A percentile compares a stretch with the other conserved stretches of the same genome.
Evolutionary conservation across 2,329 filamentous ascomycete species (phyloP).

Genomic region (Aspergillus ochraceus): DNA sequence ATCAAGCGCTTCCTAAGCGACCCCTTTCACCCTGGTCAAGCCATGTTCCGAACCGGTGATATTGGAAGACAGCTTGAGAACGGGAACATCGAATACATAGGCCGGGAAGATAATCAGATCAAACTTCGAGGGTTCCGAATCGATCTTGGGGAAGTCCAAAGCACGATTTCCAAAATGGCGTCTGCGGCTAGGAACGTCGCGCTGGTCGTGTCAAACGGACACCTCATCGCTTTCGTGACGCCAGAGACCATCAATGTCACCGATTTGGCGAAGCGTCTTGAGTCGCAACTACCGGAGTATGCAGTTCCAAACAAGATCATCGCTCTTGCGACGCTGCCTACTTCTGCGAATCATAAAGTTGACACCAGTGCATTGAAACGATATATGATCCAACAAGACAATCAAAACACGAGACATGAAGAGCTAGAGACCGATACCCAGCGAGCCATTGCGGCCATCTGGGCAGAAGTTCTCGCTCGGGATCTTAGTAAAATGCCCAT

Average conservation of each 20-base stretch:
- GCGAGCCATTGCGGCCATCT: constrained; percentile 1
- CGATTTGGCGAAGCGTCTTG: not conserved
- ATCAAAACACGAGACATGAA: not conserved
- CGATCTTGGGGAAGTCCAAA: constrained; percentile 39
- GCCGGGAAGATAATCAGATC: constrained; percentile 46
- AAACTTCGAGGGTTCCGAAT: constrained; percentile 41
- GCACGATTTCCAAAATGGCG: not conserved
- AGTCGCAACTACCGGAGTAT: not conserved
- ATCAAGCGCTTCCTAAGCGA: constrained; percentile 34
- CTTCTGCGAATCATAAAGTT: not conserved
- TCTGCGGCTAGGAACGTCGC: not conserved
- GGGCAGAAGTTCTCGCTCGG: not conserved
- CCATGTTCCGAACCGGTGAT: constrained; percentile 48
- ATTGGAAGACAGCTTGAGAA: constrained; percentile 28
- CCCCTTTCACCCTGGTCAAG: constrained; percentile 19
- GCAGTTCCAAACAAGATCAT: not conserved
- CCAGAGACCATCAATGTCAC: not conserved
- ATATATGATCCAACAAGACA: not conserved
- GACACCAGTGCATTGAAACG: not conserved
- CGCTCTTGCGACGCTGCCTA: not conserved
- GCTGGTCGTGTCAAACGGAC: not conserved
- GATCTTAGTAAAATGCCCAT: constrained; percentile 2
- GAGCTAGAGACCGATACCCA: not conserved
- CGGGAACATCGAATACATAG: constrained; percentile 41
- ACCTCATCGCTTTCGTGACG: not conserved